Conservation (phyloP, 1,139 yeast species). For the Candida sanyaensis region DNA sequence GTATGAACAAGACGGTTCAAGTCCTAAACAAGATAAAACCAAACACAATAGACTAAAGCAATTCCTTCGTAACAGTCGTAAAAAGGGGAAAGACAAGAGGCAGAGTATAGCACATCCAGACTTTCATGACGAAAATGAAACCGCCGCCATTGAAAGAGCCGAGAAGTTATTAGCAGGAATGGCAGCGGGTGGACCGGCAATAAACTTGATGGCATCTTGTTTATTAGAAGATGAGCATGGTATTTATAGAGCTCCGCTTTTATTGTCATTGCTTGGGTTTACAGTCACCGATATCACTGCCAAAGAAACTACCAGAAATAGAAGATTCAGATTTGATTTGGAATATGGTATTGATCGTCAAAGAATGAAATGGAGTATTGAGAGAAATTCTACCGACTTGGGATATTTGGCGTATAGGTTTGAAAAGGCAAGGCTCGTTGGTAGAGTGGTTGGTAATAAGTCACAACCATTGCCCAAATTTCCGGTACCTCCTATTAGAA, state of each 20-base stretch:
- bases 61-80: slow-evolving; percentile 29
- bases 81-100: slow-evolving; percentile 26
- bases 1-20: slow-evolving; percentile 8
- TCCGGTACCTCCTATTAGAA: slow-evolving; percentile 32
- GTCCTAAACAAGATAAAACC: slow-evolving; percentile 16
- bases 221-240: slow-evolving; percentile 79
- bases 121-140: slow-evolving; percentile 23
- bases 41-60: slow-evolving; percentile 22
- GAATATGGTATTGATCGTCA: slow-evolving; percentile 90
- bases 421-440: slow-evolving; percentile 40
- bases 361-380: slow-evolving; percentile 77
- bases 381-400: slow-evolving; percentile 72
- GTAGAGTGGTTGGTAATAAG: slow-evolving; percentile 26
- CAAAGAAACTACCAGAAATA: slow-evolving; percentile 43
- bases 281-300: slow-evolving; percentile 56
- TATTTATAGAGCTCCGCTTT: slow-evolving; percentile 76
- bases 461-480: slow-evolving; percentile 29
- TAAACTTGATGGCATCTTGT: slow-evolving; percentile 72
- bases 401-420: slow-evolving; percentile 66
- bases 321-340: slow-evolving; percentile 65
- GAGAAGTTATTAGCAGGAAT: slow-evolving; percentile 65
- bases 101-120: slow-evolving; percentile 22
- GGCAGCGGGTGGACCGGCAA: slow-evolving; percentile 77
- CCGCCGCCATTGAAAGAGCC: slow-evolving; percentile 52
- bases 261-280: slow-evolving; percentile 72